Evolutionary conservation across 257 asterid species (phyloP).

Genomic region (Gentiana dahurica): DNA sequence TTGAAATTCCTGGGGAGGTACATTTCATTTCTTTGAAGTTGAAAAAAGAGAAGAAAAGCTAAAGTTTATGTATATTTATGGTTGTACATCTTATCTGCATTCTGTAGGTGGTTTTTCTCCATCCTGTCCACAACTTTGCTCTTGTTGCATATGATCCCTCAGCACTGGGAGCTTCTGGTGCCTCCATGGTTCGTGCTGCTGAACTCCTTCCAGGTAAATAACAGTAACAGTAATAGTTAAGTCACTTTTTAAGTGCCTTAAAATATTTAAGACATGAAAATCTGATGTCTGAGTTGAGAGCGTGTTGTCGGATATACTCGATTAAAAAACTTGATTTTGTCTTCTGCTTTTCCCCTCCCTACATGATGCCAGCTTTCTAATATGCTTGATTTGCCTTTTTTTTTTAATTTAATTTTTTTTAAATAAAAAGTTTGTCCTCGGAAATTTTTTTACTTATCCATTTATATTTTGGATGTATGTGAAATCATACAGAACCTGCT

Average conservation of each 20-base stretch:
- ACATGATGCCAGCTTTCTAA: too few species aligned
- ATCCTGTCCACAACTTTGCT: constrained; percentile 96
- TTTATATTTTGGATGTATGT: constrained; percentile 7
- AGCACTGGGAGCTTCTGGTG: constrained; percentile 66
- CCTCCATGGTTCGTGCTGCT: constrained; percentile 86
- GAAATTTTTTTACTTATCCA: too few species aligned
- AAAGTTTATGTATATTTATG: neutral
- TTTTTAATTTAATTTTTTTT: too few species aligned
- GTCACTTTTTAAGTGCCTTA: too few species aligned
- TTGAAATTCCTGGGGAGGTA: constrained; percentile 99
- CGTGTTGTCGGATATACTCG: too few species aligned
- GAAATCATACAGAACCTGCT: constrained; percentile 60
- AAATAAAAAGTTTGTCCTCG: too few species aligned
- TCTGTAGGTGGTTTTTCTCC: constrained; percentile 90
- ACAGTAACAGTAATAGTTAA: too few species aligned
- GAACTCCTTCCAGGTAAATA: constrained; percentile 89
- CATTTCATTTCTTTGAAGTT: constrained; percentile 11
- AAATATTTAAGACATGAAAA: too few species aligned
- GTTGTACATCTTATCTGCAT: constrained; percentile 2
- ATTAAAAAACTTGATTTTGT: too few species aligned
- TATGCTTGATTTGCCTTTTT: too few species aligned
- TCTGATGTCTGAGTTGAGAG: too few species aligned
- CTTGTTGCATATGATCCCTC: constrained; percentile 94
- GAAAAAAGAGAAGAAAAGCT: neutral
- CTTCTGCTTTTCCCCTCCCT: too few species aligned